Evolutionary conservation across 2,329 filamentous ascomycete genomes (phyloP).

Genomic region (Domatiomyces catenatus): DNA sequence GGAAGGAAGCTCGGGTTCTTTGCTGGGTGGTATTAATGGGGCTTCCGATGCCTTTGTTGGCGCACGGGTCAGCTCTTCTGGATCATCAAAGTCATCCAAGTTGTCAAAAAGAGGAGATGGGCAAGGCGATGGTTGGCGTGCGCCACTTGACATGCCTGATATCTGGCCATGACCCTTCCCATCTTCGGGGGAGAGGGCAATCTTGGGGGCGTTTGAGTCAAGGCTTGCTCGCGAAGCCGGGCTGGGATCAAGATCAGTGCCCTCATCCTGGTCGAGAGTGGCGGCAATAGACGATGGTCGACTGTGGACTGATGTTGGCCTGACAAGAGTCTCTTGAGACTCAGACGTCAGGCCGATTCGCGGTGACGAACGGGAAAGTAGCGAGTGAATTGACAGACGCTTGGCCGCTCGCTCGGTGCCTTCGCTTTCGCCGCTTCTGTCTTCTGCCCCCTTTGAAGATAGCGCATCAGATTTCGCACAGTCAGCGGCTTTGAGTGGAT

Average conservation of each 20-base stretch:
- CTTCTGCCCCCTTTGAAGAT: constrained; percentile 2
- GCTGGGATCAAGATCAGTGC: neutral
- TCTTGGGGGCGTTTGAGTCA: constrained; percentile 8
- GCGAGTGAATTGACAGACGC: constrained; percentile 8
- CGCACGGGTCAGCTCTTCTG: constrained; percentile 1
- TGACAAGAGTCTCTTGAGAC: constrained; percentile 14
- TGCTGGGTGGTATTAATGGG: neutral
- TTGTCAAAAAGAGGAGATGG: constrained; percentile 2
- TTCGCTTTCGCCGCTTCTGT: neutral
- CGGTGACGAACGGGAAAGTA: constrained; percentile 5
- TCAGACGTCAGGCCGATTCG: constrained; percentile 7
- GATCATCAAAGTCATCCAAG: constrained; percentile 2
- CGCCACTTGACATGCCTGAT: neutral
- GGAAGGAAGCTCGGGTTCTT: neutral
- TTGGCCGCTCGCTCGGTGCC: constrained; percentile 1
- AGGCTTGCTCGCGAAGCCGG: neutral
- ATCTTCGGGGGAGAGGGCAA: constrained; percentile 8
- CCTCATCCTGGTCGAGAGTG: constrained; percentile 11
- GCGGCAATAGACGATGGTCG: constrained; percentile 16
- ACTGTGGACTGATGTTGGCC: constrained; percentile 6
- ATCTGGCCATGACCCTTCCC: neutral
- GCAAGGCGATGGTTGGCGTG: neutral
- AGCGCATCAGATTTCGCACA: neutral
- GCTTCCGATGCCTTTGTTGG: neutral
- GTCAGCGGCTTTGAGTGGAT: neutral